Evolutionary conservation across 2,329 filamentous ascomycete species (phyloP).

Genomic region (Elsinoe ampelina): DNA sequence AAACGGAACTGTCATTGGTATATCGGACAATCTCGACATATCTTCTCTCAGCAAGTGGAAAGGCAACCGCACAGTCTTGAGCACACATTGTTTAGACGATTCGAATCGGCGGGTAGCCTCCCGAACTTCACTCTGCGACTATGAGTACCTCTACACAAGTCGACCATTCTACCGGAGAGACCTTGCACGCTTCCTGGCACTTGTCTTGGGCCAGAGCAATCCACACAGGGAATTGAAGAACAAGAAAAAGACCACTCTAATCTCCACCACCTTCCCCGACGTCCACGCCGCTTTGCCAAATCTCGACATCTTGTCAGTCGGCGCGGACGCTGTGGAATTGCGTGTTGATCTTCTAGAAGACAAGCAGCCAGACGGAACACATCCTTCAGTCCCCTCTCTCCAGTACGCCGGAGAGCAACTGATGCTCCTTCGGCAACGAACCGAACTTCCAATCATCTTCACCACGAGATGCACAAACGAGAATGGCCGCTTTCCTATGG

Average conservation of each 20-base stretch:
- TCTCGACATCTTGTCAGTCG: conserved; percentile 77
- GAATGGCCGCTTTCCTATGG: conserved; percentile 78
- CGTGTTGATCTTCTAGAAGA: conserved; percentile 75
- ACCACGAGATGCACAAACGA: conserved; percentile 74
- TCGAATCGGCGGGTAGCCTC: conserved; percentile 49
- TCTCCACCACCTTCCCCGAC: conserved; percentile 82
- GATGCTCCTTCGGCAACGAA: conserved; percentile 73
- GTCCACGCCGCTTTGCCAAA: conserved; percentile 75
- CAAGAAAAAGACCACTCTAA: conserved; percentile 71
- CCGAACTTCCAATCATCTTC: conserved; percentile 83
- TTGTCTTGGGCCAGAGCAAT: conserved; percentile 69
- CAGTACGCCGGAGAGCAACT: conserved; percentile 80
- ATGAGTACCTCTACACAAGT: conserved; percentile 76
- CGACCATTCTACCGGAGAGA: conserved; percentile 64
- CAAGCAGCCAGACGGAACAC: conserved; percentile 52
- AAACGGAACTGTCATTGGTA: conserved; percentile 58
- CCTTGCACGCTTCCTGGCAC: conserved; percentile 67
- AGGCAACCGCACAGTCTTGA: conserved; percentile 57
- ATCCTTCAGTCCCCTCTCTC: conserved; percentile 61
- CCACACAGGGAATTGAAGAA: conserved; percentile 68
- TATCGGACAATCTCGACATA: conserved; percentile 49
- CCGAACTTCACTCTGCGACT: conserved; percentile 62
- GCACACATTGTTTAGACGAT: conserved; percentile 65
- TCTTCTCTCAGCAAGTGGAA: conserved; percentile 49
- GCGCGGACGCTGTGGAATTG: conserved; percentile 76